Base-by-base conservation (phyloP, 768 basidiomycete species). In the Cytidiella melzeri region DNA sequence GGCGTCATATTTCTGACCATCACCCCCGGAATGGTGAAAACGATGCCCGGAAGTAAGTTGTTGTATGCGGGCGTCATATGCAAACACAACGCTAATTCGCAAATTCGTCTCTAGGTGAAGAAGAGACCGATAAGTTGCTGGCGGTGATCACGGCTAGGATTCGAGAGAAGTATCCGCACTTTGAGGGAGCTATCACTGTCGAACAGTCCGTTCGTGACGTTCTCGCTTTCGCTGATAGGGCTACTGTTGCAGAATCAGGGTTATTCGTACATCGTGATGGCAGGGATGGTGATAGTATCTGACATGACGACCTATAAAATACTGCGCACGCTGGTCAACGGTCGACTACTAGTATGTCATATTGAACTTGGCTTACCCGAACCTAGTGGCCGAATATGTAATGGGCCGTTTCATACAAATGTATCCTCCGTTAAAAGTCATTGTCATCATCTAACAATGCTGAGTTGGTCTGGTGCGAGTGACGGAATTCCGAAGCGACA, bases 1-100 rank as follows among this genome's bases (percentile, higher is more conserved):
- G 66, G 63, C 2, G 58, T 67, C 39, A 27, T 60, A 2, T 64
- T 67, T 59, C 57, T 69, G 5, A 54, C 63, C 9, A 27, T 69
- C 27, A 61, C 57, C 34, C 67, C 68, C 5, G 68, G 67, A 3
- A n/a, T 64, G 5, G 67, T 68, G 3, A 45, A 64, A 28, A 65
- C 61, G 37, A 6, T 26, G 23, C 57, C 12, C 15, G 5, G 26
- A 11, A 11, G 30, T 34, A 15, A 7, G 30, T 34, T 15, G 30
- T 7, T 15, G 15, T 7, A 7, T 34, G 7, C 30, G 9, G 7
- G 9, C 15, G 15, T 15, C 30, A 7, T 34, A 34, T 34, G 30
- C n/a, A n/a, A n/a, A n/a, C n/a, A 34, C 30, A 7, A 34, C 30
- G 15, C 15, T 34, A 15, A 34, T 15, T n/a, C n/a, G n/a, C 30